Evolutionary conservation across 2,329 filamentous ascomycete genomes (phyloP).

Genomic region (Cladosporium sp.): DNA sequence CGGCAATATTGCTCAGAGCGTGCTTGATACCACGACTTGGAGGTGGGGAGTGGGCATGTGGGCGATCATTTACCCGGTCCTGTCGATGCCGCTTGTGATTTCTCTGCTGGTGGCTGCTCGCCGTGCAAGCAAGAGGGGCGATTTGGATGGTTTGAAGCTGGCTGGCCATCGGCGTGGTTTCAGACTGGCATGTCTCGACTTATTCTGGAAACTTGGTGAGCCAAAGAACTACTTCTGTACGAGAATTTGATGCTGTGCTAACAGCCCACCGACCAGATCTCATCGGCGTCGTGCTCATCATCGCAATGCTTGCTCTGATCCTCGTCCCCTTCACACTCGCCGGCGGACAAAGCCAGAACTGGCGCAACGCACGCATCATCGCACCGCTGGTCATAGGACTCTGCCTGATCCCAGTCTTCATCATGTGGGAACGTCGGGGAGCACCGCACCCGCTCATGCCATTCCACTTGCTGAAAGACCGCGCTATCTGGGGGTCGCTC

Average conservation of each 20-base stretch:
- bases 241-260: neutral
- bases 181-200: slow-evolving; percentile 17
- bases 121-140: slow-evolving; percentile 51
- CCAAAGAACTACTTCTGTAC: neutral
- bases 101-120: slow-evolving; percentile 49
- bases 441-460: slow-evolving; percentile 54
- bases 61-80: slow-evolving; percentile 57
- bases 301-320: slow-evolving; percentile 45
- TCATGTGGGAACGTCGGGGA: slow-evolving; percentile 50
- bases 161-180: slow-evolving; percentile 41
- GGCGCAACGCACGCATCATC: slow-evolving; percentile 50
- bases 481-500: slow-evolving; percentile 60
- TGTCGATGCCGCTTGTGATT: slow-evolving; percentile 51
- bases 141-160: slow-evolving; percentile 43
- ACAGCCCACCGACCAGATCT: slow-evolving; percentile 34
- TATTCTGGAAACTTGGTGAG: slow-evolving; percentile 50
- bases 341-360: slow-evolving; percentile 45
- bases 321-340: slow-evolving; percentile 54
- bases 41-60: slow-evolving; percentile 63
- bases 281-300: slow-evolving; percentile 46
- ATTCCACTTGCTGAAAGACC: slow-evolving; percentile 59
- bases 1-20: slow-evolving; percentile 52
- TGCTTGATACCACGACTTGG: slow-evolving; percentile 52
- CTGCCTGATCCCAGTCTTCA: slow-evolving; percentile 45
- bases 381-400: slow-evolving; percentile 51